These are phyloP conservation scores for Phytophthora boehmeriae DNA, from an alignment of 352 stramenopile genomes.

Conservation along the genomic window DNA sequence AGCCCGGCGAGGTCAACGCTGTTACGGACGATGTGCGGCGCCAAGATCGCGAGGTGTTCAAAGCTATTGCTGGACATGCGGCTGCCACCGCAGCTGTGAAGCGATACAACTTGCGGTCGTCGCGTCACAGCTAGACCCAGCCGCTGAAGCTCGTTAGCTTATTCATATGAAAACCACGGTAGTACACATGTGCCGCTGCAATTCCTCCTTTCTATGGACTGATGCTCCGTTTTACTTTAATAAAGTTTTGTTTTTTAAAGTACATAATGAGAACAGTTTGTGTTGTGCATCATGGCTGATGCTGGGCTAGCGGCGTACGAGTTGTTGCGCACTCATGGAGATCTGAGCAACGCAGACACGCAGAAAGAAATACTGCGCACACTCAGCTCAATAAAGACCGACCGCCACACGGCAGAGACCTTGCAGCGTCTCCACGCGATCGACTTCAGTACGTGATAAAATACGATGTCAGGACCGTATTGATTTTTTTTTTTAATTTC, in stretches of 20 bases:
- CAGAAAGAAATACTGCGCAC: constrained; percentile 49
- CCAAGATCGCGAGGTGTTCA: constrained; percentile 58
- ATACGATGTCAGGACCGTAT: neutral
- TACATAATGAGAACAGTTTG: neutral
- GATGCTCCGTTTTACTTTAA: no score
- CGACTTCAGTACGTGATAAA: constrained; percentile 50
- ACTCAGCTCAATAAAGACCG: constrained; percentile 31
- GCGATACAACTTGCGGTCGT: constrained; percentile 55
- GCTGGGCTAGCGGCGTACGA: constrained; percentile 27
- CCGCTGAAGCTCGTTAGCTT: constrained; percentile 20
- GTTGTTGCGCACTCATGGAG: constrained; percentile 37
- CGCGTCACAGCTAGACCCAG: constrained; percentile 14
- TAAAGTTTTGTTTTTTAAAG: constrained; percentile 11
- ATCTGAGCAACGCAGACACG: constrained; percentile 24
- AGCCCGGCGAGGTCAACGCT: constrained; percentile 19
- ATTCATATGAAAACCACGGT: no score
- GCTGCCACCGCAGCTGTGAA: constrained; percentile 64
- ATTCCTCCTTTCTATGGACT: neutral
- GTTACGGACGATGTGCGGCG: constrained; percentile 31
- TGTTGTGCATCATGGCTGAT: constrained; percentile 18
- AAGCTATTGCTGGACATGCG: constrained; percentile 60
- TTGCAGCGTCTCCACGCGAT: constrained; percentile 53
- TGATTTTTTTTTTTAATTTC: neutral
- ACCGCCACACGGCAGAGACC: constrained; percentile 33
- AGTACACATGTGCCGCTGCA: neutral